A percentile compares a stretch with the other conserved stretches of the same genome.
These are phyloP conservation scores for Aspergillus persii DNA, from an alignment of 2,329 filamentous ascomycete species.

Conservation along the genomic window DNA sequence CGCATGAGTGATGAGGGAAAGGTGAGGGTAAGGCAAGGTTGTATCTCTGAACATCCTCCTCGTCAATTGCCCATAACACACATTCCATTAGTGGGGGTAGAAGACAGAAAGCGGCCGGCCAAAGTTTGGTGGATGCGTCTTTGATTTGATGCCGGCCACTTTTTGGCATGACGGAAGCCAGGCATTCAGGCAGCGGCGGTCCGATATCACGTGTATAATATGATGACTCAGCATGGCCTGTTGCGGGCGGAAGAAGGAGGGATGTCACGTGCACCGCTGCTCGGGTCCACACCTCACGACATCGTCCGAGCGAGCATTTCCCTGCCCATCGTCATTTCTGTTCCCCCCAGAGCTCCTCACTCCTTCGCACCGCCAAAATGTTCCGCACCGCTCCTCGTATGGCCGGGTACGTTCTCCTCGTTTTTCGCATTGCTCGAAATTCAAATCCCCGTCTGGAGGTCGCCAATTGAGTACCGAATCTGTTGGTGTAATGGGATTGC, in stretches of 20 bases:
- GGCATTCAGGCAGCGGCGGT: constrained; percentile 6
- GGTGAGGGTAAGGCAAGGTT: constrained; percentile 12
- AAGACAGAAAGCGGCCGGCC: background rate
- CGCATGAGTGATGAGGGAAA: constrained; percentile 35
- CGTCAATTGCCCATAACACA: constrained; percentile 3
- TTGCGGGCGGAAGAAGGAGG: constrained; percentile 31
- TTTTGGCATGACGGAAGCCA: constrained; percentile 9
- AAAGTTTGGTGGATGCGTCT: constrained; percentile 5
- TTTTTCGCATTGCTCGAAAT: background rate
- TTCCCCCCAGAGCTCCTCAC: constrained; percentile 21
- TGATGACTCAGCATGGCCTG: constrained; percentile 23
- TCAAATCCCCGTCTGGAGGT: constrained; percentile 3
- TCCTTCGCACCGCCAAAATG: constrained; percentile 37
- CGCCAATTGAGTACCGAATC: constrained; percentile 19
- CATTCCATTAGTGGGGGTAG: constrained; percentile 1
- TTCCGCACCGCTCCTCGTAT: constrained; percentile 43
- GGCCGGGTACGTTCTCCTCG: constrained; percentile 38
- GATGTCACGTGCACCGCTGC: constrained; percentile 28
- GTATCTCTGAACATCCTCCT: constrained; percentile 30
- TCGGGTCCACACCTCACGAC: constrained; percentile 29
- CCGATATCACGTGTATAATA: background rate
- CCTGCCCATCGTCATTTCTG: constrained; percentile 26
- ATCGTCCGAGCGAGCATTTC: constrained; percentile 25
- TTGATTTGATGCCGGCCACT: constrained; percentile 7
- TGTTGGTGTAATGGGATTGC: constrained; percentile 8